Evolutionary conservation across 192 early-diverging fungal genomes (phyloP).

Genomic region (Linnemannia schmuckeri): DNA sequence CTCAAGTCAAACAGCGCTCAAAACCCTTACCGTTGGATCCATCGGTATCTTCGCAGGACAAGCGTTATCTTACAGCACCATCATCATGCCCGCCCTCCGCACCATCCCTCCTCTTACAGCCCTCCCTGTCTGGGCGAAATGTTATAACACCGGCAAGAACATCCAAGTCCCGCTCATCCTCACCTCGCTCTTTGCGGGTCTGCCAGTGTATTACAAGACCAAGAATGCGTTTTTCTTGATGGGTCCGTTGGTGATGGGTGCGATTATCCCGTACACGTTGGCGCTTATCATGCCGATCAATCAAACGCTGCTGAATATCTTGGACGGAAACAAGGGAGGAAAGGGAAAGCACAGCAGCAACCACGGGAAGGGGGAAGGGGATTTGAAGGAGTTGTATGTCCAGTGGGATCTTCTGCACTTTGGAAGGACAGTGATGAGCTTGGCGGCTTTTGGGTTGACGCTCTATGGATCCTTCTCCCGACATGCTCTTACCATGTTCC

Average conservation of each 20-base stretch:
- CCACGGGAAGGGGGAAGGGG: not conserved
- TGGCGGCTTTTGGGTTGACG: conserved; percentile 13
- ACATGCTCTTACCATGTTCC: conserved; percentile 4
- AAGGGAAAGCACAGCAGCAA: not conserved
- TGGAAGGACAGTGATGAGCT: conserved; percentile 16
- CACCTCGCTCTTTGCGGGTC: conserved; percentile 5
- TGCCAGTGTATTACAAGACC: conserved; percentile 25
- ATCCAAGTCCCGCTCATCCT: conserved; percentile 20
- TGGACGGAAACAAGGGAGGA: not conserved
- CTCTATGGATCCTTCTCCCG: conserved; percentile 18
- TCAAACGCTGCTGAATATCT: conserved; percentile 16
- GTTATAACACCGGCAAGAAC: conserved; percentile 20
- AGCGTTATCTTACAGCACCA: conserved; percentile 21
- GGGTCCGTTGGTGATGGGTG: conserved; percentile 16
- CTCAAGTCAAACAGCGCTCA: not conserved
- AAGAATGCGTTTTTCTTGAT: conserved; percentile 28
- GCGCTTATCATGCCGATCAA: conserved; percentile 31
- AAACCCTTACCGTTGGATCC: conserved; percentile 22
- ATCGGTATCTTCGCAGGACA: conserved; percentile 40
- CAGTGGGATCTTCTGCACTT: conserved; percentile 48
- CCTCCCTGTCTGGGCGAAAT: conserved; percentile 31
- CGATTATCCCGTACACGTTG: conserved; percentile 31
- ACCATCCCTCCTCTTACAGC: conserved; percentile 1
- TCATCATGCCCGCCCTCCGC: conserved; percentile 35
- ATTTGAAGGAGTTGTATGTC: conserved; percentile 14